Base-by-base conservation (phyloP, 176 grass and related monocot genomes). In the Poa annua region DNA sequence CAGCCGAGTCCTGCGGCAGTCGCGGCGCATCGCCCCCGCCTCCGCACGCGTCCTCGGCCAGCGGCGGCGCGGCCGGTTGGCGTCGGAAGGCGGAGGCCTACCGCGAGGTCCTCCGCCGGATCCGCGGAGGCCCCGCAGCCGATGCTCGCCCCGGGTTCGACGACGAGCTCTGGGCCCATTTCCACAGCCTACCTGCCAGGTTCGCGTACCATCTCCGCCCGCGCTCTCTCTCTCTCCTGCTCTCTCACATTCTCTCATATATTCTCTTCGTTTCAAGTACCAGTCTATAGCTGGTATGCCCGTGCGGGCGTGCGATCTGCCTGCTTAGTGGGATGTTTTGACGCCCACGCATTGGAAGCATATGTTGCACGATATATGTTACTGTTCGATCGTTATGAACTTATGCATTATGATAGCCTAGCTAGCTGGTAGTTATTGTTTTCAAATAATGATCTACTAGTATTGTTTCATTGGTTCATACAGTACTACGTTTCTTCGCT, bases 121-220 rank as follows among this genome's bases (percentile, higher is more conserved):
- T 92, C 86, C 76, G 70, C 59, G 69, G 81, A 36, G 67, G 63
- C 1, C 24, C 22, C 54, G 39, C 19, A 12, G 20, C 44, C 26
- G 79, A 14, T 51, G 66, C 64, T 17, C 82, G 44, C 22, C 77
- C 62, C 8, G 77, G 52, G 4, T 53, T 92, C 10, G 87, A 92
- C 48, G 87, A 92, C 49, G 91, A 81, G 71, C 84, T 92, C 84
- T 92, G 91, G 91, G 82, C 71, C 76, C 91, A 92, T 38, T 92
- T 92, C 87, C 78, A 87, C 70, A 81, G 91, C 51, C 91, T 92
- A 35, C 91, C 91, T 2, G 91, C 81, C 73, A 88, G 91, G 91
- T 92, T 50, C 45, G 2, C 12, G 1, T 3, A 64, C 26, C 61
- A 64, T 64, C 61, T 64, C 61, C 21, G 3, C 76, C 10, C 17